Evolutionary conservation across 805 yeast genomes (phyloP).

Genomic region (Lachancea fermentati): DNA sequence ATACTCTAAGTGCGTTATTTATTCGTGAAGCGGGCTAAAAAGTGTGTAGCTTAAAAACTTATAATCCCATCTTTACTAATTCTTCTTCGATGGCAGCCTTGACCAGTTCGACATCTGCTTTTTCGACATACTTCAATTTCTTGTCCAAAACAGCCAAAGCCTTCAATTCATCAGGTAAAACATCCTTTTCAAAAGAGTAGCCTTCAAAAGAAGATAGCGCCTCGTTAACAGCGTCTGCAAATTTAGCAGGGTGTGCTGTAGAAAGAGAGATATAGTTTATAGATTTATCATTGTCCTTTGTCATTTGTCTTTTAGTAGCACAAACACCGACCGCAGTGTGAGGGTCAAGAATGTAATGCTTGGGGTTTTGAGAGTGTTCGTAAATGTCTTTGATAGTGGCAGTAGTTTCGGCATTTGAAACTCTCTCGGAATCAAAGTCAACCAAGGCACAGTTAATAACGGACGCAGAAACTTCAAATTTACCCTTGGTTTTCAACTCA

Average conservation of each 20-base stretch:
- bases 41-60: slow-evolving; percentile 2
- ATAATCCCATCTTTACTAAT: slow-evolving; percentile 45
- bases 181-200: slow-evolving; percentile 83
- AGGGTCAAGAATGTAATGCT: slow-evolving; percentile 85
- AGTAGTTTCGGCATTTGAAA: slow-evolving; percentile 72
- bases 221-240: slow-evolving; percentile 88
- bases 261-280: slow-evolving; percentile 68
- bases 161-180: slow-evolving; percentile 82
- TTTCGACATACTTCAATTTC: slow-evolving; percentile 65
- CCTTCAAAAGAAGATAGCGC: slow-evolving; percentile 62
- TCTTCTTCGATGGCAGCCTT: slow-evolving; percentile 73
- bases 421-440: slow-evolving; percentile 75
- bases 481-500: slow-evolving; percentile 68
- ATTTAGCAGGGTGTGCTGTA: slow-evolving; percentile 99
- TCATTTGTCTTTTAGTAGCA: slow-evolving; percentile 61
- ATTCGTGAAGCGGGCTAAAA: not conserved
- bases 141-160: slow-evolving; percentile 64
- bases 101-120: slow-evolving; percentile 66
- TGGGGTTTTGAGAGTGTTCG: slow-evolving; percentile 43
- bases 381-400: slow-evolving; percentile 71
- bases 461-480: slow-evolving; percentile 60
- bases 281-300: slow-evolving; percentile 38
- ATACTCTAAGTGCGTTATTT: not conserved
- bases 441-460: slow-evolving; percentile 61
- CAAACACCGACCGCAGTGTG: slow-evolving; percentile 94